These are phyloP conservation scores for Cutaneotrichosporon arboriforme DNA, from an alignment of 1,284 basidiomycete genomes.

Conservation along the genomic window DNA sequence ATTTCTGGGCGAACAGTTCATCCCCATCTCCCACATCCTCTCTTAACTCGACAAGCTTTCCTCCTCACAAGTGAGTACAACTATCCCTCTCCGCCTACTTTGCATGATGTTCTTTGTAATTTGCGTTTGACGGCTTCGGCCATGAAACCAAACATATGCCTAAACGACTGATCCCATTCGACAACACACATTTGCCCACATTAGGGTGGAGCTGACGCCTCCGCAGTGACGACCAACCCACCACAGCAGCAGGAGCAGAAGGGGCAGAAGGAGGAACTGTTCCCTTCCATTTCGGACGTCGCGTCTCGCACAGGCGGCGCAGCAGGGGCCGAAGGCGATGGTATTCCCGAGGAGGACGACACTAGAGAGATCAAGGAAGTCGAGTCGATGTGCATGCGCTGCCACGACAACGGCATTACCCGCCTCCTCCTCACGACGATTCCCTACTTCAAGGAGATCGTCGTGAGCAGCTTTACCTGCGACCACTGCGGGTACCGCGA, in stretches of 20 bases:
- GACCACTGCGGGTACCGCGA: constrained; percentile 86
- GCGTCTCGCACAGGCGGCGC: constrained; percentile 37
- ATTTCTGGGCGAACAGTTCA: too few species aligned
- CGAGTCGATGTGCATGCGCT: constrained; percentile 91
- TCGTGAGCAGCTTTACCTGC: constrained; percentile 94
- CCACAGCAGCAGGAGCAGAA: not conserved
- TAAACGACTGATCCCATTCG: constrained; percentile 40
- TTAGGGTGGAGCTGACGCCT: not conserved
- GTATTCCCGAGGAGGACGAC: constrained; percentile 54
- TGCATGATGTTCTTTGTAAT: constrained; percentile 46
- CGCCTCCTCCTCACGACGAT: constrained; percentile 89
- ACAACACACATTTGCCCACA: not conserved
- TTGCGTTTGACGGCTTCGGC: constrained; percentile 43
- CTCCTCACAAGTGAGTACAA: constrained; percentile 8
- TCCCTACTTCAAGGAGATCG: constrained; percentile 92
- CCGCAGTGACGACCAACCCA: constrained; percentile 1
- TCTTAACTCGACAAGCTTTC: too few species aligned
- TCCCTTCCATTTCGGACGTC: constrained; percentile 45
- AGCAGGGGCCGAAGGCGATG: too few species aligned
- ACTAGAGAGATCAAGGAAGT: constrained; percentile 62
- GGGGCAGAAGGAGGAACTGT: constrained; percentile 35
- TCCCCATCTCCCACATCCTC: not conserved
- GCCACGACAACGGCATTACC: constrained; percentile 85
- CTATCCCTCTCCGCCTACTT: not conserved
- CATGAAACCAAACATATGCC: constrained; percentile 44